These are phyloP conservation scores for Vanrija sp. DNA, from an alignment of 1,284 basidiomycete species.

Conservation along the genomic window DNA sequence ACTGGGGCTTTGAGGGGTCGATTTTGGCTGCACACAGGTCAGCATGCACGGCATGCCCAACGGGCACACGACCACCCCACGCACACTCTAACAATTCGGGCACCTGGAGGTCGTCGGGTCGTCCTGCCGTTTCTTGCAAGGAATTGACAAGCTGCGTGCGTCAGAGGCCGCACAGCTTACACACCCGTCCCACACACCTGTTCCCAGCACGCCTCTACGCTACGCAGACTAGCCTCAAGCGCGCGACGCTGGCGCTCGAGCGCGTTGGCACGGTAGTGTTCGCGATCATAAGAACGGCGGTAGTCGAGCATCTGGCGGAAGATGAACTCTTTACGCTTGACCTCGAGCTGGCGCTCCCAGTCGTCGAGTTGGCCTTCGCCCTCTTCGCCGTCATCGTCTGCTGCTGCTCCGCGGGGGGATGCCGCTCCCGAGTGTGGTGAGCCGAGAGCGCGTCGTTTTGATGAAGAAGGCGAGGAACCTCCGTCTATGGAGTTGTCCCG, in stretches of 20 bases:
- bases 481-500: constrained; percentile 38
- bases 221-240: constrained; percentile 72
- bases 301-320: constrained; percentile 89
- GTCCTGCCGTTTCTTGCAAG: constrained; percentile 31
- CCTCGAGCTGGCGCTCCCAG: constrained; percentile 45
- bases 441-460: constrained; percentile 33
- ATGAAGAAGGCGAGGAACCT: constrained; percentile 17
- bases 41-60: background rate
- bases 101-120: constrained; percentile 6
- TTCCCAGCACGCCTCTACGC: constrained; percentile 82
- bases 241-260: constrained; percentile 68
- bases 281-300: constrained; percentile 71
- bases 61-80: background rate
- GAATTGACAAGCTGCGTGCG: constrained; percentile 32
- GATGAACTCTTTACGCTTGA: constrained; percentile 85
- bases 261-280: constrained; percentile 63
- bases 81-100: constrained; percentile 15
- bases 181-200: constrained; percentile 58
- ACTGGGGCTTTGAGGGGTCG: constrained; percentile 20
- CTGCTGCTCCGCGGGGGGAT: constrained; percentile 2
- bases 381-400: constrained; percentile 24
- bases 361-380: constrained; percentile 24
- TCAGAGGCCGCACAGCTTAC: constrained; percentile 4
- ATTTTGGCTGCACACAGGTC: constrained; percentile 21
- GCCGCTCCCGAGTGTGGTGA: constrained; percentile 5